phyloP scores from a whole-genome alignment of 2,329 filamentous ascomycete genomes.

The Fonsecaea multimorphosa region DNA sequence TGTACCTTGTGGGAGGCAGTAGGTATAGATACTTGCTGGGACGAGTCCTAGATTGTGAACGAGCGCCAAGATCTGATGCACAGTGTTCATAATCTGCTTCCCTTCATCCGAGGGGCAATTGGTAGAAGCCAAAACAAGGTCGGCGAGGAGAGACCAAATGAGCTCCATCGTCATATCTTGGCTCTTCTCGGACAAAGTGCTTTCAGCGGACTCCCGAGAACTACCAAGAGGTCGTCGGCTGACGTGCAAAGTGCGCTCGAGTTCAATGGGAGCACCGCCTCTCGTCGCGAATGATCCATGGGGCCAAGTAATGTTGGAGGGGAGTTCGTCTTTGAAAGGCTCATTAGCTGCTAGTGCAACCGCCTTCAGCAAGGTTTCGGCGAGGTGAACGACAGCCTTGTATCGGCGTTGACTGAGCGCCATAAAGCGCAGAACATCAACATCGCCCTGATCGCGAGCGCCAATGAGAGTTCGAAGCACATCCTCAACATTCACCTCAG shows the following conservation, averaged over 20 bases:
- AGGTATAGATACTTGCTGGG: conserved; percentile 53
- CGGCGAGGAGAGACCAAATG: conserved; percentile 30
- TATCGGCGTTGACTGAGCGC: conserved; percentile 50
- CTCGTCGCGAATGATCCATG: conserved; percentile 34
- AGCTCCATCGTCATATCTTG: conserved; percentile 23
- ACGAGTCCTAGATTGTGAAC: conserved; percentile 54
- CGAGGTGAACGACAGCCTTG: conserved; percentile 48
- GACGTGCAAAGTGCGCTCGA: conserved; percentile 21
- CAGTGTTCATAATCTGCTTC: conserved; percentile 51
- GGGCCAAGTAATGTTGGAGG: conserved; percentile 44
- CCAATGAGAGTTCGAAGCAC: conserved; percentile 44
- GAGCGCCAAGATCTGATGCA: conserved; percentile 53
- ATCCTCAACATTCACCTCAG: conserved; percentile 39
- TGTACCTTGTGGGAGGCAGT: conserved; percentile 41
- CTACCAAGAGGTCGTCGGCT: conserved; percentile 6
- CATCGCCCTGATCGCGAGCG: conserved; percentile 40
- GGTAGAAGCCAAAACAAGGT: conserved; percentile 51
- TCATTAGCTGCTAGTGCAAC: conserved; percentile 39
- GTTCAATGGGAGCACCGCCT: conserved; percentile 44
- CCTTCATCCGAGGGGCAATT: conserved; percentile 45
- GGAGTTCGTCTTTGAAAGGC: conserved; percentile 34
- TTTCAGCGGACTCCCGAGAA: not conserved
- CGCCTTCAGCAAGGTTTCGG: conserved; percentile 49
- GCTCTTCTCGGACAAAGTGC: not conserved
- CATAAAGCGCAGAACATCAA: conserved; percentile 50